A percentile compares a stretch with the other conserved stretches of the same genome.
Conservation (phyloP, 768 basidiomycete genomes). For the Jaapia argillacea region DNA sequence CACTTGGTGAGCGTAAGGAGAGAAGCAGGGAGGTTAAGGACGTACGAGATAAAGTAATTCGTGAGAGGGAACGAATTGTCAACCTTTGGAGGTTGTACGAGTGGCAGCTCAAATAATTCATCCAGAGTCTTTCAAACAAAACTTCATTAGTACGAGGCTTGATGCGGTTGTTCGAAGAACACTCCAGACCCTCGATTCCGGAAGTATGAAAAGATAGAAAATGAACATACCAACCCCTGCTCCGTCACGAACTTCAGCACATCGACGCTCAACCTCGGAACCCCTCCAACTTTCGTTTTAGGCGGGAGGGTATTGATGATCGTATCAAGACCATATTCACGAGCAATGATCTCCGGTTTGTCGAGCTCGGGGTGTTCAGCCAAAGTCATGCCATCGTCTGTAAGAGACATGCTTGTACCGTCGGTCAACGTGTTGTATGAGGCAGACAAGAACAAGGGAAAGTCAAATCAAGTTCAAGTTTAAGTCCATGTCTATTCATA, state of each 20-base stretch:
- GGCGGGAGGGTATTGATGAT: not conserved
- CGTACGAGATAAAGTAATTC: constrained; percentile 44
- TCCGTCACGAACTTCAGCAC: constrained; percentile 25
- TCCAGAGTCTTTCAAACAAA: constrained; percentile 20
- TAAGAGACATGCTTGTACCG: too few relatives aligned
- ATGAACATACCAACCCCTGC: constrained; percentile 19
- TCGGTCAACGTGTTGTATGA: too few relatives aligned
- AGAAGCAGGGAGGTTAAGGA: not conserved
- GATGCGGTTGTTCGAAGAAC: too few relatives aligned
- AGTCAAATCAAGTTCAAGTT: too few relatives aligned
- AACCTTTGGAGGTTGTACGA: constrained; percentile 20
- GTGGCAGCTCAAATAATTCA: constrained; percentile 26
- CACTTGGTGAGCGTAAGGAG: not conserved
- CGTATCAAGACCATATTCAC: not conserved
- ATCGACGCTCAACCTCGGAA: constrained; percentile 23
- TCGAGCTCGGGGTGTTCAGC: too few relatives aligned
- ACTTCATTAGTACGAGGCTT: too few relatives aligned
- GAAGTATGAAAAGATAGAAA: not conserved
- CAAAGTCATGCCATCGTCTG: too few relatives aligned
- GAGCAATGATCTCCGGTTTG: not conserved
- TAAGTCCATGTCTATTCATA: too few relatives aligned
- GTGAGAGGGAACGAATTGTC: constrained; percentile 39
- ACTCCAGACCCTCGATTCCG: not conserved
- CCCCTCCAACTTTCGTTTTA: not conserved
- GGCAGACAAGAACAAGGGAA: too few relatives aligned